phyloP scores from a whole-genome alignment of 805 yeast genomes.

The Cyberlindnera mycetangii region DNA sequence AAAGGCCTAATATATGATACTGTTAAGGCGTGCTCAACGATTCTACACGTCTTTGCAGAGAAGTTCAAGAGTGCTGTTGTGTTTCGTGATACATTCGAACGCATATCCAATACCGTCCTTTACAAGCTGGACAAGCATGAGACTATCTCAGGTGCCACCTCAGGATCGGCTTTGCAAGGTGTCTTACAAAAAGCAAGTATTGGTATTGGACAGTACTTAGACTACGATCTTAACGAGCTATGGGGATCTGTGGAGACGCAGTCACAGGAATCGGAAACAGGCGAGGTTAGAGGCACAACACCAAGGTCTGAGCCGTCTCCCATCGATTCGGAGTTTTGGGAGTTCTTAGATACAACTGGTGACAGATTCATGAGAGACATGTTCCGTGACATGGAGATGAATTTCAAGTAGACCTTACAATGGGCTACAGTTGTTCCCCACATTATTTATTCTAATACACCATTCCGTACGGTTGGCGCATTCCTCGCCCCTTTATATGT shows the following conservation, averaged over 20 bases:
- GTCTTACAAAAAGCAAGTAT: conserved; percentile 13
- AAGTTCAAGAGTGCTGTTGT: conserved; percentile 27
- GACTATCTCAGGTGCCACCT: too few relatives aligned
- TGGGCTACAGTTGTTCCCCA: too few relatives aligned
- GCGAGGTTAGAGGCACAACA: neutral
- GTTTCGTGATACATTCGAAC: conserved; percentile 32
- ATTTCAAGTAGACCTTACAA: too few relatives aligned
- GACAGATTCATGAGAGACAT: conserved; percentile 30
- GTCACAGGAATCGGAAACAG: too few relatives aligned
- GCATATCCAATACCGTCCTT: conserved; percentile 23
- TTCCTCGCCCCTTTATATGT: too few relatives aligned
- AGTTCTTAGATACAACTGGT: conserved; percentile 31
- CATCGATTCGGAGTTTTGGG: conserved; percentile 26
- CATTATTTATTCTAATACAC: too few relatives aligned
- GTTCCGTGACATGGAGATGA: conserved; percentile 29
- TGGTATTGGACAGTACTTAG: conserved; percentile 21
- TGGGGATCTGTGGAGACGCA: conserved; percentile 1
- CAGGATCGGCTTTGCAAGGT: conserved; percentile 1
- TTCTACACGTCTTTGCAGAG: conserved; percentile 31
- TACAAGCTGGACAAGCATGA: conserved; percentile 13
- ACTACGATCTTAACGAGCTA: conserved; percentile 6
- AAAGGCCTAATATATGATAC: conserved; percentile 29
- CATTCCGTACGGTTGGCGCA: too few relatives aligned
- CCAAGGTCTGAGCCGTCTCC: neutral
- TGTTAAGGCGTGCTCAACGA: conserved; percentile 29